A percentile compares a stretch with the other conserved stretches of the same genome.
Conservation (phyloP, 2,329 filamentous ascomycete genomes). For the Daldinia sp. region DNA sequence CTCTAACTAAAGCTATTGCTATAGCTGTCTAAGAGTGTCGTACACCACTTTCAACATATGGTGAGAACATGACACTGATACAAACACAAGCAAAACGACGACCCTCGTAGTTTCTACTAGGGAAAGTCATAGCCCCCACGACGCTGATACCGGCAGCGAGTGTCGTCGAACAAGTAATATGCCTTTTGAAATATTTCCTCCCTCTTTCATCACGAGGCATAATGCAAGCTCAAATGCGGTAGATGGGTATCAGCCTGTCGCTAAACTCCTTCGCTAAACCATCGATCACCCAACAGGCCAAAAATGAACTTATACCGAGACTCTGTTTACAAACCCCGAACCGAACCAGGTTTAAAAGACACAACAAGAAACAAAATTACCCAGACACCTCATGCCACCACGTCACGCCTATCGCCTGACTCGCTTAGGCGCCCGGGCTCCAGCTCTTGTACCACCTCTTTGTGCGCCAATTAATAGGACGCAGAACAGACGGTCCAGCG, state of each 20-base stretch:
- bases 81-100: constrained; percentile 35
- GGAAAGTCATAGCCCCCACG: constrained; percentile 33
- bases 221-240: constrained; percentile 45
- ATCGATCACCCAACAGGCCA: constrained; percentile 28
- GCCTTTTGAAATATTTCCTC: constrained; percentile 36
- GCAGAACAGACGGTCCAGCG: constrained; percentile 43
- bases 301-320: constrained; percentile 27
- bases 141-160: constrained; percentile 42
- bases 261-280: constrained; percentile 49
- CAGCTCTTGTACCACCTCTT: constrained; percentile 42
- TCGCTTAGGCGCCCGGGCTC: constrained; percentile 43
- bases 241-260: constrained; percentile 49
- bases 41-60: constrained; percentile 27
- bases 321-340: constrained; percentile 20
- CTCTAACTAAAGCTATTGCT: constrained; percentile 25
- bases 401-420: constrained; percentile 39
- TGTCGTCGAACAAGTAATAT: constrained; percentile 44
- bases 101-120: constrained; percentile 28
- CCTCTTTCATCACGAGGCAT: constrained; percentile 41
- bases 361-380: constrained; percentile 33
- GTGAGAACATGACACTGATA: constrained; percentile 26
- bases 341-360: constrained; percentile 31
- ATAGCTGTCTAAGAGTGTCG: constrained; percentile 22
- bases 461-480: constrained; percentile 43
- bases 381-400: constrained; percentile 10